Conservation (phyloP, 768 basidiomycete species). For the Suillus lakei region DNA sequence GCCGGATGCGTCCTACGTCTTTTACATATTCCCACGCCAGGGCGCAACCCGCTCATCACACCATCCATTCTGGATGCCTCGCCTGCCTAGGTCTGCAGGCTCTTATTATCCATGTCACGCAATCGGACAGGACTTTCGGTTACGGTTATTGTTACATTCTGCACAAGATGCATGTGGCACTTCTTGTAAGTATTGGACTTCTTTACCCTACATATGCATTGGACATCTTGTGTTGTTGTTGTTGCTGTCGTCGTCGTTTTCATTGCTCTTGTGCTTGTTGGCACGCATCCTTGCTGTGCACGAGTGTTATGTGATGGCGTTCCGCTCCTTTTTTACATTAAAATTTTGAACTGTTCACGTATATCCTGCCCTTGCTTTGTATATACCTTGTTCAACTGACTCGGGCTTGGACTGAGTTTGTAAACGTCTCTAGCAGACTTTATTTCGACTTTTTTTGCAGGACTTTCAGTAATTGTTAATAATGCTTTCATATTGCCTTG, state of each 20-base stretch:
- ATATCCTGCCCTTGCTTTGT: not conserved
- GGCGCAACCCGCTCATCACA: conserved; percentile 1
- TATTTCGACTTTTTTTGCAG: not conserved
- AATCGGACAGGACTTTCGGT: not conserved
- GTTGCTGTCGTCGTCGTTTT: not conserved
- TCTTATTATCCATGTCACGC: too few relatives aligned
- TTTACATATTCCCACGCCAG: not conserved
- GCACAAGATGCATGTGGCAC: too few relatives aligned
- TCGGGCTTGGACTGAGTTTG: not conserved
- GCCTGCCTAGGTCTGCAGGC: too few relatives aligned
- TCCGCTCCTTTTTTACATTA: not conserved
- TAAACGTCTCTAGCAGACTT: not conserved
- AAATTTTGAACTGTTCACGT: not conserved
- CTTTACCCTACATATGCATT: not conserved
- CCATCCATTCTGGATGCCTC: not conserved
- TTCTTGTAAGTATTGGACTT: not conserved
- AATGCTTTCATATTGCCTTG: not conserved
- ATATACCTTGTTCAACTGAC: not conserved
- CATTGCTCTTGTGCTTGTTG: not conserved
- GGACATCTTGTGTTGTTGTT: not conserved
- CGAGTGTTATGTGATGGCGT: not conserved
- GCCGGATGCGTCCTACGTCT: not conserved
- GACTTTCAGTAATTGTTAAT: not conserved
- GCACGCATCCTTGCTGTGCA: not conserved
- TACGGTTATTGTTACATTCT: not conserved